phyloP scores from a whole-genome alignment of 345 rosid genomes.

The Citrus maxima region DNA sequence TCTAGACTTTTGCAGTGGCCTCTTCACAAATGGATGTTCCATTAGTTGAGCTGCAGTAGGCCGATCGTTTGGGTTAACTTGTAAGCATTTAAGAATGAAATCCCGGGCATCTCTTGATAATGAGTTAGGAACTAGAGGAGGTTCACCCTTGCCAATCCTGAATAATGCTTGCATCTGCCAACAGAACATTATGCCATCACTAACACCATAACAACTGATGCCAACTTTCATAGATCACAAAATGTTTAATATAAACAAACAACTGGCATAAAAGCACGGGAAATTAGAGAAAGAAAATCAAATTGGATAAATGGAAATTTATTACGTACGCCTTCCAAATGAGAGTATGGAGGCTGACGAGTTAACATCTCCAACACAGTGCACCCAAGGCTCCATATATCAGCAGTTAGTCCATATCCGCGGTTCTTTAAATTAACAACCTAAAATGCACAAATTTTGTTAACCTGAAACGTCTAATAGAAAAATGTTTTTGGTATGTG shows the following conservation, averaged over 20 bases:
- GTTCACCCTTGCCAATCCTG: constrained; percentile 63
- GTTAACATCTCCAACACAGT: constrained; percentile 86
- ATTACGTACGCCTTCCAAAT: constrained; percentile 57
- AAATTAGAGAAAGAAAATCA: not conserved
- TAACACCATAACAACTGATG: not conserved
- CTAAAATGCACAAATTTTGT: constrained; percentile 30
- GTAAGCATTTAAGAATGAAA: constrained; percentile 60
- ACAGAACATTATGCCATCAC: not conserved
- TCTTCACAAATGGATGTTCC: constrained; percentile 68
- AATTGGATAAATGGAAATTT: not conserved
- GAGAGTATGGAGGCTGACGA: constrained; percentile 48
- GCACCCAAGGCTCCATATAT: constrained; percentile 95
- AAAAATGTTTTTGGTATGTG: not conserved
- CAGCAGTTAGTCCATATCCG: constrained; percentile 71
- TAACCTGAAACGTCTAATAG: not conserved
- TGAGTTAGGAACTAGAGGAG: constrained; percentile 55
- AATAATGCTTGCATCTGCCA: constrained; percentile 66
- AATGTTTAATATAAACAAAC: not conserved
- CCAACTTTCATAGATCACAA: not conserved
- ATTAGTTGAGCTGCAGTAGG: constrained; percentile 72
- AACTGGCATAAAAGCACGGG: not conserved
- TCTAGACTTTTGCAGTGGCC: constrained; percentile 31
- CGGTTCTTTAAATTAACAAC: constrained; percentile 52
- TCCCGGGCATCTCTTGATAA: constrained; percentile 57
- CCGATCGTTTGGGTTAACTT: constrained; percentile 61